These are phyloP conservation scores for Spinellus fusiger DNA, from an alignment of 192 early-diverging fungal species.

Conservation along the genomic window DNA sequence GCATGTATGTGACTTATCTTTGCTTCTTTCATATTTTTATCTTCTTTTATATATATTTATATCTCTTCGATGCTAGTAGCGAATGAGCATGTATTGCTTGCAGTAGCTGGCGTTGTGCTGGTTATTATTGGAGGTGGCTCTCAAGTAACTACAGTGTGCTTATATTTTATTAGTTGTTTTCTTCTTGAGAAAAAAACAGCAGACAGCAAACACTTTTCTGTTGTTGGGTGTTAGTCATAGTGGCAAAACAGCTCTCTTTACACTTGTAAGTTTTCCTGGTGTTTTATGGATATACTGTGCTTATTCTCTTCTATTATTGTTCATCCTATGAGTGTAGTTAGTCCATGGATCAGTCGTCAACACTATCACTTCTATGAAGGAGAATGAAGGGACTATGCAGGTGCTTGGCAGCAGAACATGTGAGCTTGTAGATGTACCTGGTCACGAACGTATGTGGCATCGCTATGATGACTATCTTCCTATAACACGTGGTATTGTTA, in stretches of 20 bases:
- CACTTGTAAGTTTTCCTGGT: conserved; percentile 6
- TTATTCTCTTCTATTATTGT: conserved; percentile 22
- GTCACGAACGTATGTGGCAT: conserved; percentile 79
- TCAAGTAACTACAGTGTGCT: too few relatives aligned
- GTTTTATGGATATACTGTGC: background rate
- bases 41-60: too few relatives aligned
- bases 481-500: conserved; percentile 63
- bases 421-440: conserved; percentile 79
- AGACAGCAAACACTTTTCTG: conserved; percentile 17
- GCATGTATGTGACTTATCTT: too few relatives aligned
- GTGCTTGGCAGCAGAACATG: conserved; percentile 35
- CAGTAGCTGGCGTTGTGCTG: too few relatives aligned
- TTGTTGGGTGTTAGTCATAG: conserved; percentile 25
- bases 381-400: conserved; percentile 61
- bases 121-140: too few relatives aligned
- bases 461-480: conserved; percentile 65
- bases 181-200: conserved; percentile 11
- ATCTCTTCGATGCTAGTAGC: too few relatives aligned
- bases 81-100: too few relatives aligned
- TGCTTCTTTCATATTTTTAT: too few relatives aligned
- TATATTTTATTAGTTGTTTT: background rate
- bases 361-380: conserved; percentile 66
- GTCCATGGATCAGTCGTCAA: conserved; percentile 34
- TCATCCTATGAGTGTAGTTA: conserved; percentile 11
- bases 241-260: conserved; percentile 31